A percentile compares a stretch with the other conserved stretches of the same genome.
Conservation (phyloP, 192 early-diverging fungal genomes). For the Spinellus fusiger region DNA sequence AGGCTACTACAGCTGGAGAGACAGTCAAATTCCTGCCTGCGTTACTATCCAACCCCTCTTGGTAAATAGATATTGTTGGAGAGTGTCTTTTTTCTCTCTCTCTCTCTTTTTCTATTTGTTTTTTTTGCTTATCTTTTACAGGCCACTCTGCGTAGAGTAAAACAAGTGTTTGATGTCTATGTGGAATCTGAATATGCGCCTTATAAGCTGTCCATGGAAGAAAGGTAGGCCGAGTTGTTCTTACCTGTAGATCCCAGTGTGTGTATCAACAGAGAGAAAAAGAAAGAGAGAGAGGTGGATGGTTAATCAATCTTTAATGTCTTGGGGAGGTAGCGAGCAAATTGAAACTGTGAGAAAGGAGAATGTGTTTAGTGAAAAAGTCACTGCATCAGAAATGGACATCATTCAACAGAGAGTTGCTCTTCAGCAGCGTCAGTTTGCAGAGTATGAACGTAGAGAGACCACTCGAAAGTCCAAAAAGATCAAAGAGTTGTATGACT, state of each 20-base stretch:
- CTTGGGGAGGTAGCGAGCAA: conserved; percentile 41
- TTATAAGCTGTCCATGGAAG: conserved; percentile 7
- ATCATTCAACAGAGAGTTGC: conserved; percentile 90
- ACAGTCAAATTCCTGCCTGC: conserved; percentile 11
- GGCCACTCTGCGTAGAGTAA: conserved; percentile 11
- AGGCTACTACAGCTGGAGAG: conserved; percentile 14
- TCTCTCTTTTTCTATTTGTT: not conserved
- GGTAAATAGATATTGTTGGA: conserved; percentile 11
- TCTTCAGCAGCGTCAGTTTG: conserved; percentile 85
- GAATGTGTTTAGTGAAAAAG: conserved; percentile 83
- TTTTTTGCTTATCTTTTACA: not conserved
- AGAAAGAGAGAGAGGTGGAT: not conserved
- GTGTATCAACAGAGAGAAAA: too few species aligned
- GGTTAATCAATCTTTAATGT: not conserved
- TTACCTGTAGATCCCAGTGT: not conserved
- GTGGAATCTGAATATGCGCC: conserved; percentile 6
- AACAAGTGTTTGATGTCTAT: conserved; percentile 8
- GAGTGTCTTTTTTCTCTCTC: not conserved
- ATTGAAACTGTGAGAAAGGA: conserved; percentile 78
- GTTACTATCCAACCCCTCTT: conserved; percentile 19
- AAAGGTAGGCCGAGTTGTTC: conserved; percentile 9
- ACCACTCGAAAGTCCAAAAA: conserved; percentile 73
- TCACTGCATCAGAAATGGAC: conserved; percentile 83
- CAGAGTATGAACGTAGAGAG: conserved; percentile 80
- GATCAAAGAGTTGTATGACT: conserved; percentile 70